Evolutionary conservation across 139 green algal genomes (phyloP).

Genomic region (Zygnema cylindricum): DNA sequence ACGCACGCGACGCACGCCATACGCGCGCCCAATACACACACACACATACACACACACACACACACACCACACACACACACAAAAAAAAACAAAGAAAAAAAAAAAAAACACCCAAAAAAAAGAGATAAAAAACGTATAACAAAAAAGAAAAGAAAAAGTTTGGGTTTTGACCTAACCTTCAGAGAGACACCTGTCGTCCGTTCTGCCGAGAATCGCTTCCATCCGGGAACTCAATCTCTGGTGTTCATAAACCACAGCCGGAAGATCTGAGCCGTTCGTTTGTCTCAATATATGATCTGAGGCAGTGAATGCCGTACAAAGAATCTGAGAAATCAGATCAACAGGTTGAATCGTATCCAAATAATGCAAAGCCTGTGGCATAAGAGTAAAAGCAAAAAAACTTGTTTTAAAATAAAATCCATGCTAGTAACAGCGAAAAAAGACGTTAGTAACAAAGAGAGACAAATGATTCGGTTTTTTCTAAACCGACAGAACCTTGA

Average conservation of each 20-base stretch:
- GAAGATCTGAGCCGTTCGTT: not conserved
- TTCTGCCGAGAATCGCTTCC: not conserved
- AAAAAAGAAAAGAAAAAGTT: too few relatives aligned
- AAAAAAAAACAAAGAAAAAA: too few relatives aligned
- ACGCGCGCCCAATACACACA: too few relatives aligned
- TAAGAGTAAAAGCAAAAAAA: not conserved
- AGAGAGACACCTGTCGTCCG: not conserved
- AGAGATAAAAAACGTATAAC: not conserved
- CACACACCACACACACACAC: too few relatives aligned
- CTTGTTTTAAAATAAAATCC: too few relatives aligned
- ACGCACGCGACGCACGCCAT: too few relatives aligned
- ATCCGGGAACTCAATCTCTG: slow-evolving; percentile 11
- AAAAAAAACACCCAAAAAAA: not conserved
- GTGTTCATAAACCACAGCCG: slow-evolving; percentile 5
- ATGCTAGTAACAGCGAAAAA: too few relatives aligned
- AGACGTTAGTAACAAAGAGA: too few relatives aligned
- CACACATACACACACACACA: too few relatives aligned
- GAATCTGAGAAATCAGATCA: slow-evolving; percentile 53
- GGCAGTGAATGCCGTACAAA: slow-evolving; percentile 35
- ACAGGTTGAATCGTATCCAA: slow-evolving; percentile 53
- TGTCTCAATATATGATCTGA: slow-evolving; percentile 31
- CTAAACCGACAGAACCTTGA: too few relatives aligned
- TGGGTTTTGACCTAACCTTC: not conserved
- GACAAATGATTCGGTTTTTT: too few relatives aligned
- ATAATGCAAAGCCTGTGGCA: slow-evolving; percentile 54